phyloP scores from a whole-genome alignment of 805 yeast genomes.

The Myxozyma vanderwaltii region DNA sequence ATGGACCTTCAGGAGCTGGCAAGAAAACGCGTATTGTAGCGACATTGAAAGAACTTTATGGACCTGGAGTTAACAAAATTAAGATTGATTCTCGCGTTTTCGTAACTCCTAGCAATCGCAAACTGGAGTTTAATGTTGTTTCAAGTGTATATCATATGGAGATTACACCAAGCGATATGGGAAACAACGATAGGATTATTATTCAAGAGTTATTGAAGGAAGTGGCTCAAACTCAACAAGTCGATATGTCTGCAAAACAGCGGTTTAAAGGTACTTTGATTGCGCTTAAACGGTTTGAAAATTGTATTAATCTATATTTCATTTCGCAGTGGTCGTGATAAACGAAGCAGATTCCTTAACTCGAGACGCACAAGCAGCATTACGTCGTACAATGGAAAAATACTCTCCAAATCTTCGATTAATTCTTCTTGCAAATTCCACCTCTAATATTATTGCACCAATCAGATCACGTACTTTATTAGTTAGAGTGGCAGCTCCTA shows the following conservation, averaged over 20 bases:
- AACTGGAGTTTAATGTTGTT: constrained; percentile 89
- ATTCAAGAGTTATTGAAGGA: constrained; percentile 93
- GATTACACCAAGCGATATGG: constrained; percentile 95
- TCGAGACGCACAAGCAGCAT: constrained; percentile 93
- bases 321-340: constrained; percentile 71
- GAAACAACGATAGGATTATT: constrained; percentile 91
- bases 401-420: constrained; percentile 85
- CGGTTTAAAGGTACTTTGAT: constrained; percentile 43
- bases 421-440: constrained; percentile 81
- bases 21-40: constrained; percentile 91
- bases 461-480: constrained; percentile 89
- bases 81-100: constrained; percentile 90
- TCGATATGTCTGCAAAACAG: constrained; percentile 66
- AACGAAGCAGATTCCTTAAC: constrained; percentile 89
- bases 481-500: constrained; percentile 85
- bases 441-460: constrained; percentile 90
- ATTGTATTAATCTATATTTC: too few species aligned
- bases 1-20: constrained; percentile 97
- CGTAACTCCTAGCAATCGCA: constrained; percentile 64
- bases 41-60: constrained; percentile 76
- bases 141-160: constrained; percentile 89
- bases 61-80: constrained; percentile 75
- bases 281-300: neutral
- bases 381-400: constrained; percentile 95
- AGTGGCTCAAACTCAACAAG: constrained; percentile 92